Evolutionary conservation across 805 yeast genomes (phyloP), one percentile per base, ranked within the genome.

Genomic region (Sugiyamaella mastotermitis): DNA sequence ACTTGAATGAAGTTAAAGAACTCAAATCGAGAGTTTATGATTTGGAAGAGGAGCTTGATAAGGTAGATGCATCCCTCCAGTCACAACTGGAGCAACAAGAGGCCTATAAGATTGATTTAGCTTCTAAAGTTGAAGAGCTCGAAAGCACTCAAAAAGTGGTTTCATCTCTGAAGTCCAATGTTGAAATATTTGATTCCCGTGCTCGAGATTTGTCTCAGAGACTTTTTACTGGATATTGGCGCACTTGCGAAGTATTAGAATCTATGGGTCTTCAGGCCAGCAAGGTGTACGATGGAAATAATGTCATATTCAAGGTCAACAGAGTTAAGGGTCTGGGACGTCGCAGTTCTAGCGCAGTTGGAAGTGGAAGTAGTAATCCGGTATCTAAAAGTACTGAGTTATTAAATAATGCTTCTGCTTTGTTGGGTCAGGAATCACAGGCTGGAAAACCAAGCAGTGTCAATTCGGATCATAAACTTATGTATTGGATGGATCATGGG

Each of bases 261-360:
- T 69, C 80, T 3, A 77, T 87, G 68, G 96, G 97, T 0, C 64
- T 87, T 33, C 67, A 86, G 25, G 68, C 83, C 33, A 66, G 73
- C 2, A 67, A 68, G 35, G 55, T 55, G 1, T 50, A 57, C 9
- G 64, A 66, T 13, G 64, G 58, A 7, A 69, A 69, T 35, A 74
- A 83, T 4, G 31, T 42, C 1, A 34, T 35, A 1, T 58, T 56
- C 47, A 42, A 46, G 15, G 54, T 60, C 20, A 77, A 77, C 33
- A 69, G 97, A 43, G 96, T 86, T 3, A 83, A 83, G 54, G 96
- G 96, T 0, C 45, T 57, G n/a, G 26, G 49, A 1, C 39, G 50
- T 4, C 31, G 42, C 13, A 10, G 28, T 5, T 10, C 22, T 13
- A 17, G 23, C 11, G 16, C 21, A 13, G 26, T 18, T 3, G n/a